phyloP scores from a whole-genome alignment of 345 rosid species.

The Schrenkiella parvula region DNA sequence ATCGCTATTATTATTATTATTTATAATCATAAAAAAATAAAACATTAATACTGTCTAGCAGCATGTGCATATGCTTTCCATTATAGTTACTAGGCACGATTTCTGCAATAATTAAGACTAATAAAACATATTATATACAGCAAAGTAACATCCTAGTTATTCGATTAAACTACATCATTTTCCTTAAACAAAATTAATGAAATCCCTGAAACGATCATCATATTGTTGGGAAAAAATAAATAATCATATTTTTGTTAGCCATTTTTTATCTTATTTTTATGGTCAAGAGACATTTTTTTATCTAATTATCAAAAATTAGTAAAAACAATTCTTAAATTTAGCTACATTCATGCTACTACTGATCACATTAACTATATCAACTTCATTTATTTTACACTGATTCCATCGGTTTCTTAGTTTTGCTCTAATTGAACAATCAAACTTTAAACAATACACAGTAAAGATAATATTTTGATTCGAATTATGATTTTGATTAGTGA shows the following conservation, averaged over 20 bases:
- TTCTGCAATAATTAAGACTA: slow-evolving; percentile 27
- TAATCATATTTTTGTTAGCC: too few relatives aligned
- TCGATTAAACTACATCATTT: slow-evolving; percentile 3
- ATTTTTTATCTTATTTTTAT: too few relatives aligned
- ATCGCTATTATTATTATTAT: too few relatives aligned
- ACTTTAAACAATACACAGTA: neutral
- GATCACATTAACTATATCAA: neutral
- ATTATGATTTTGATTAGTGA: neutral
- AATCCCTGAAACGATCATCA: neutral
- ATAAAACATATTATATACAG: slow-evolving; percentile 7
- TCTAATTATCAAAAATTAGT: too few relatives aligned
- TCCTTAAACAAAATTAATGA: too few relatives aligned
- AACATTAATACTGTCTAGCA: slow-evolving; percentile 22
- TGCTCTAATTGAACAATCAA: neutral
- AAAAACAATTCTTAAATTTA: neutral
- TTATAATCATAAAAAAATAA: neutral
- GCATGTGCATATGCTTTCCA: slow-evolving; percentile 34
- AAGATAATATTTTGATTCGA: too few relatives aligned
- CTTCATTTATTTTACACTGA: neutral
- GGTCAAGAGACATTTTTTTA: too few relatives aligned
- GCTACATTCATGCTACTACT: too few relatives aligned
- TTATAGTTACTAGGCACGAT: slow-evolving; percentile 32
- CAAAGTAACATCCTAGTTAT: slow-evolving; percentile 18
- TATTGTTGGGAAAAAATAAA: too few relatives aligned
- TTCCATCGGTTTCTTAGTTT: neutral